Evolutionary conservation across 163 green algal genomes (phyloP).

Genomic region (Volvox carteri): DNA sequence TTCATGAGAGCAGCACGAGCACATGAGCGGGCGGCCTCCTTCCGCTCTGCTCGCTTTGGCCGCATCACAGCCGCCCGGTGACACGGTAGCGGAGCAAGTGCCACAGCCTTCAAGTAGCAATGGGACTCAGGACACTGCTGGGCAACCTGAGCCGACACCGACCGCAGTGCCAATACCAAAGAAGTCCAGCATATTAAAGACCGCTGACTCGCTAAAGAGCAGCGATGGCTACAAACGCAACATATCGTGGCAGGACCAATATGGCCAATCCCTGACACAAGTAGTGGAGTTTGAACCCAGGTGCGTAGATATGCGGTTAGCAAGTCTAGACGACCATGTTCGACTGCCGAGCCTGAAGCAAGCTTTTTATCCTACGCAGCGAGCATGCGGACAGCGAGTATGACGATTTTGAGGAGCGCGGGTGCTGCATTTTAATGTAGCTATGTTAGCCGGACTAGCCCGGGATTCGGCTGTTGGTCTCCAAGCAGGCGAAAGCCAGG

Average conservation of each 20-base stretch:
- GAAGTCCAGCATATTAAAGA: slow-evolving; percentile 22
- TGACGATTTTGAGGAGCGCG: slow-evolving; percentile 42
- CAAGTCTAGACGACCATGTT: not conserved
- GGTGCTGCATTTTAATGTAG: slow-evolving; percentile 47
- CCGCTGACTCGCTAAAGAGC: slow-evolving; percentile 1
- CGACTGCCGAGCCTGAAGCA: not conserved
- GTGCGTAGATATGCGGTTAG: slow-evolving; percentile 15
- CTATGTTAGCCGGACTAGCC: not conserved
- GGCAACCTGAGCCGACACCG: not conserved
- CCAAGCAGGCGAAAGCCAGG: not conserved
- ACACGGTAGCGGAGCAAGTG: slow-evolving; percentile 19
- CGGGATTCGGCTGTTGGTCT: not conserved
- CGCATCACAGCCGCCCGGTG: slow-evolving; percentile 22
- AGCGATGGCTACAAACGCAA: slow-evolving; percentile 32
- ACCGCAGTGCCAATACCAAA: not conserved
- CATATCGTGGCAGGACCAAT: slow-evolving; percentile 46
- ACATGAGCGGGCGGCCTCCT: slow-evolving; percentile 39
- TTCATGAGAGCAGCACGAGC: slow-evolving; percentile 29
- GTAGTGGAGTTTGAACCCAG: slow-evolving; percentile 52
- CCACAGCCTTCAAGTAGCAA: slow-evolving; percentile 32
- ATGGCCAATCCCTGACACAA: slow-evolving; percentile 11
- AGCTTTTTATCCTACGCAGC: not conserved
- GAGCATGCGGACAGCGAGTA: slow-evolving; percentile 50
- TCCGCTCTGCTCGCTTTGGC: slow-evolving; percentile 33
- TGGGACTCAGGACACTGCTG: slow-evolving; percentile 11